These are phyloP conservation scores for Fimicolochytrium jonesii DNA, from an alignment of 192 early-diverging fungal species.

Conservation along the genomic window DNA sequence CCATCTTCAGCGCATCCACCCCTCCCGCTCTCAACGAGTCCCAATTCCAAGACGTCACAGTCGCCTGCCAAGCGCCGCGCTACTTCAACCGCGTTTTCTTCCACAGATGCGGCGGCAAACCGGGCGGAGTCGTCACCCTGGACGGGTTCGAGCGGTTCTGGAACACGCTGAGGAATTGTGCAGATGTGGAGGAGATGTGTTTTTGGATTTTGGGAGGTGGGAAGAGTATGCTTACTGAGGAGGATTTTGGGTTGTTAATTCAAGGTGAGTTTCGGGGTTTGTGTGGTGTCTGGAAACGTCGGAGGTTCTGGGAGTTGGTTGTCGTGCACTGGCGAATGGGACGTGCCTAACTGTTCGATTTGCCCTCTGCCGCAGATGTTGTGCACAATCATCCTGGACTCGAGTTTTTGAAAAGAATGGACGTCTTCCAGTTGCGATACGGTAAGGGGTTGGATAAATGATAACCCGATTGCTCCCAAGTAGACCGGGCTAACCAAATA, in stretches of 20 bases:
- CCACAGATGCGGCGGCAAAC: slow-evolving; percentile 10
- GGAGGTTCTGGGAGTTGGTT: not conserved
- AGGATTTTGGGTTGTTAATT: slow-evolving; percentile 65
- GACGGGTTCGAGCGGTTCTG: slow-evolving; percentile 6
- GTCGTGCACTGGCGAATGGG: no score
- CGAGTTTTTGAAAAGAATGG: slow-evolving; percentile 74
- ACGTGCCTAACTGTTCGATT: not conserved
- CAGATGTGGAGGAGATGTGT: not conserved
- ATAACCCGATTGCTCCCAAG: not conserved
- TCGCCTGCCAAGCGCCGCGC: slow-evolving; percentile 1
- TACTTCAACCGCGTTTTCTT: slow-evolving; percentile 23
- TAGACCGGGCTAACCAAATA: not conserved
- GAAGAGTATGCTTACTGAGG: slow-evolving; percentile 44
- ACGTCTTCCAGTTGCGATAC: slow-evolving; percentile 81
- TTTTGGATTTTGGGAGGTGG: slow-evolving; percentile 6
- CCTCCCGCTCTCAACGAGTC: not conserved
- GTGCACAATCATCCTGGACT: slow-evolving; percentile 81
- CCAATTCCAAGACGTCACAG: slow-evolving; percentile 8
- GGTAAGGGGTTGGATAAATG: slow-evolving; percentile 40
- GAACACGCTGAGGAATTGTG: not conserved
- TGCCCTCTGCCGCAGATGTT: slow-evolving; percentile 57
- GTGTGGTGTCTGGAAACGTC: not conserved
- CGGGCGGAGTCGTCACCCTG: not conserved
- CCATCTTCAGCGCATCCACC: not conserved
- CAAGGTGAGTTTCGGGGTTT: slow-evolving; percentile 29